A percentile compares a stretch with the other conserved stretches of the same genome.
These are phyloP conservation scores for Chlorella ohadii DNA, from an alignment of 139 green algal species.

Conservation along the genomic window DNA sequence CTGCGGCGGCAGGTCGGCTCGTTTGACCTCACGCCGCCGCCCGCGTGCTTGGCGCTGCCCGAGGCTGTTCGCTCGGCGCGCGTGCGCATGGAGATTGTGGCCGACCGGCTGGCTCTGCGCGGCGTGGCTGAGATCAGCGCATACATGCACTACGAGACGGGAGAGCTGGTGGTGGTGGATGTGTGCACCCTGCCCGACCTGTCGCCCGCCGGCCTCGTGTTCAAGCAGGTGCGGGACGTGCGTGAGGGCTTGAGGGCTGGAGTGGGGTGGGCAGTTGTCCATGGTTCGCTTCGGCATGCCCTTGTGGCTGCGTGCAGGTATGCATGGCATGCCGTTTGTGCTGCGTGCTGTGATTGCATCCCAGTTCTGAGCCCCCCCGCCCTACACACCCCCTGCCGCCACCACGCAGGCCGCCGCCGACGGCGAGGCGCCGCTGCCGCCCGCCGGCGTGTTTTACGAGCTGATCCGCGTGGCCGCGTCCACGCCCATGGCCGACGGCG, in stretches of 20 bases:
- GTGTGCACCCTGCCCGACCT: slow-evolving; percentile 54
- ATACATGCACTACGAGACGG: slow-evolving; percentile 73
- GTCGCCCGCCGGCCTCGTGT: slow-evolving; percentile 4
- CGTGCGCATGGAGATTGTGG: slow-evolving; percentile 54
- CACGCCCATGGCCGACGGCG: slow-evolving; percentile 7
- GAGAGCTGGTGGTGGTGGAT: slow-evolving; percentile 75
- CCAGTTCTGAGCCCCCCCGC: neutral
- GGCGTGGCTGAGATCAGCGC: slow-evolving; percentile 70
- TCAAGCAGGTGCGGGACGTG: slow-evolving; percentile 20
- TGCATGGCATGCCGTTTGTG: no score
- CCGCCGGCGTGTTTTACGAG: slow-evolving; percentile 25
- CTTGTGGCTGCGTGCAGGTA: no score
- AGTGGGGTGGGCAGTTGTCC: neutral
- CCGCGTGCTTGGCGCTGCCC: neutral
- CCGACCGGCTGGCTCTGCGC: slow-evolving; percentile 60
- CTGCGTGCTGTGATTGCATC: no score
- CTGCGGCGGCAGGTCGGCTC: neutral
- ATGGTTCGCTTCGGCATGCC: no score
- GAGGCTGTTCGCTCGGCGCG: slow-evolving; percentile 30
- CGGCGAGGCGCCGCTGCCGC: neutral
- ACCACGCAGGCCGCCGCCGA: slow-evolving; percentile 1
- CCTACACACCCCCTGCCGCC: neutral
- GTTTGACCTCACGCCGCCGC: slow-evolving; percentile 44
- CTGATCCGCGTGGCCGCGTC: slow-evolving; percentile 9
- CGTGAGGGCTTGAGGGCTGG: neutral